phyloP scores from a whole-genome alignment of 2,329 filamentous ascomycete genomes.

The Acephala macrosclerotiorum region DNA sequence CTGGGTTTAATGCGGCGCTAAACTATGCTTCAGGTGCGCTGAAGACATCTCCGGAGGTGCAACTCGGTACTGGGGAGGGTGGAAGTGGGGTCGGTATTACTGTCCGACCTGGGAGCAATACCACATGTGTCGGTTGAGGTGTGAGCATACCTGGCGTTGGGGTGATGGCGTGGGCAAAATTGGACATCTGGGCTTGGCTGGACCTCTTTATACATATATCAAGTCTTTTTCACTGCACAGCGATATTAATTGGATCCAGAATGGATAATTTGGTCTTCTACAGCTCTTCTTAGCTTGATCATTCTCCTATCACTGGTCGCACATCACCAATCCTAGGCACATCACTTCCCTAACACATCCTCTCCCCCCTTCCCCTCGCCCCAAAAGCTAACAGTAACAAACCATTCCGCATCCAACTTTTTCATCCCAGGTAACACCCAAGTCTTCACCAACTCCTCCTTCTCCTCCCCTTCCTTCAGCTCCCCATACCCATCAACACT shows the following conservation, averaged over 20 bases:
- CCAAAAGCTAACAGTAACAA: conserved; percentile 9
- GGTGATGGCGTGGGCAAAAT: neutral
- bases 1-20: conserved; percentile 16
- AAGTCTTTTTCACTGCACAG: neutral
- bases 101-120: neutral
- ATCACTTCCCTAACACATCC: too few species aligned
- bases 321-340: too few species aligned
- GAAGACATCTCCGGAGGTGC: conserved; percentile 48
- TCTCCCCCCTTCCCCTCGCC: neutral
- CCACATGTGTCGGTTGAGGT: neutral
- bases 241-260: neutral
- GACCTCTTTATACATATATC: neutral
- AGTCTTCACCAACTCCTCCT: conserved; percentile 23
- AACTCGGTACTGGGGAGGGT: conserved; percentile 50
- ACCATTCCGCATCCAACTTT: conserved; percentile 27
- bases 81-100: conserved; percentile 49
- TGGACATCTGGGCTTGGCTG: conserved; percentile 1
- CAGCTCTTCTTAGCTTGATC: neutral
- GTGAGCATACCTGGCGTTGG: neutral
- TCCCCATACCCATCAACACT: conserved; percentile 7
- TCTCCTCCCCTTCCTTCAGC: neutral
- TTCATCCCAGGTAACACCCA: conserved; percentile 46
- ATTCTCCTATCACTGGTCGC: too few species aligned
- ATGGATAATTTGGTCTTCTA: neutral
- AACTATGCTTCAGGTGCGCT: conserved; percentile 47